These are phyloP conservation scores for Pyrrhoderma lamaoense DNA, from an alignment of 1,284 basidiomycete species.

Conservation along the genomic window DNA sequence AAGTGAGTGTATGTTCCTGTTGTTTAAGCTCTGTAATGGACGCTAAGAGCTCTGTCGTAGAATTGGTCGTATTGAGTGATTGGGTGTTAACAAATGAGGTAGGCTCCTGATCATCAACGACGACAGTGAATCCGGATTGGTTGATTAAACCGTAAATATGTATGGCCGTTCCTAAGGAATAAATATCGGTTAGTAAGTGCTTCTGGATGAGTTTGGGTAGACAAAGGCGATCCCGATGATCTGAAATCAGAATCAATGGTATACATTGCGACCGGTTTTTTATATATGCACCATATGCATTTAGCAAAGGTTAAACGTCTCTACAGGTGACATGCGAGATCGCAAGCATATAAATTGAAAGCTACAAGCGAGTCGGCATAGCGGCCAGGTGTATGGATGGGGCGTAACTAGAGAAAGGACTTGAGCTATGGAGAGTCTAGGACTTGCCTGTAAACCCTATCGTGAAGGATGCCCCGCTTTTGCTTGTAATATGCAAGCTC, in stretches of 20 bases:
- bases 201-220: neutral
- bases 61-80: constrained; percentile 9
- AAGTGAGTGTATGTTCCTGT: constrained; percentile 24
- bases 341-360: too few species aligned
- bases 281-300: neutral
- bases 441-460: constrained; percentile 55
- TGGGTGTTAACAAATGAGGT: neutral
- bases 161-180: constrained; percentile 25
- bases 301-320: neutral
- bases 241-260: constrained; percentile 1
- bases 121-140: constrained; percentile 18
- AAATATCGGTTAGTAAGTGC: neutral
- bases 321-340: too few species aligned
- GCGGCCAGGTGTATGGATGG: too few species aligned
- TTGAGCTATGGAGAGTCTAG: too few species aligned
- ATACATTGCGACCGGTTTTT: neutral
- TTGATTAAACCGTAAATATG: constrained; percentile 48
- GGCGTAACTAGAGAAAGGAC: neutral
- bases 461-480: constrained; percentile 45
- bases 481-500: constrained; percentile 52
- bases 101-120: constrained; percentile 18
- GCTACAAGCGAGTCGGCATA: too few species aligned
- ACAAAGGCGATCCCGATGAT: constrained; percentile 15
- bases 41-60: constrained; percentile 25
- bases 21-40: constrained; percentile 26